These are phyloP conservation scores for Thielaviopsis ethacetica DNA, from an alignment of 2,329 filamentous ascomycete species.

Conservation along the genomic window DNA sequence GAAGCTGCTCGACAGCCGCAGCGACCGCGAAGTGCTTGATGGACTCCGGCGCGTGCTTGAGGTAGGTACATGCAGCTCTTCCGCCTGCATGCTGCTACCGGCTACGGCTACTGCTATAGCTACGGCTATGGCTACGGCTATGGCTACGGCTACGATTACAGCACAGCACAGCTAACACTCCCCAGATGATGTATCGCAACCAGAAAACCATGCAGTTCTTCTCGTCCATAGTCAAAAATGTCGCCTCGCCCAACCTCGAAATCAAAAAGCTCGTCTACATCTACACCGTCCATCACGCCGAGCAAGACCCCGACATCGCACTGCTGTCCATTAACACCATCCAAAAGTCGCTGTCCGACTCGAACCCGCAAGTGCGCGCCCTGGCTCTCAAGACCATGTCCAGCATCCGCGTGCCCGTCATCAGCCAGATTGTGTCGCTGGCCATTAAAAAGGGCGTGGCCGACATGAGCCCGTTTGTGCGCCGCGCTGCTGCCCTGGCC, in stretches of 20 bases:
- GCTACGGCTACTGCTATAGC: too few relatives aligned
- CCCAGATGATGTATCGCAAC: constrained; percentile 83
- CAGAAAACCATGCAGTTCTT: constrained; percentile 86
- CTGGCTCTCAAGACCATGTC: constrained; percentile 95
- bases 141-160: too few relatives aligned
- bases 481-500: constrained; percentile 80
- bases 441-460: constrained; percentile 87
- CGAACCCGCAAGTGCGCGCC: constrained; percentile 77
- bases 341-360: constrained; percentile 88
- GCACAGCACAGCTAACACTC: neutral
- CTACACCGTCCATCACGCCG: constrained; percentile 91
- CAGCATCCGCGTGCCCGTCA: constrained; percentile 89
- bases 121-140: too few relatives aligned
- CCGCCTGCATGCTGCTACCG: neutral
- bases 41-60: constrained; percentile 77
- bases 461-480: constrained; percentile 89
- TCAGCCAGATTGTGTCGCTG: constrained; percentile 90
- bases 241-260: constrained; percentile 81
- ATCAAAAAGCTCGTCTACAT: constrained; percentile 99
- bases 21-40: constrained; percentile 84
- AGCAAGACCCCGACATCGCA: constrained; percentile 87
- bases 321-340: constrained; percentile 97
- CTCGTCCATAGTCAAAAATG: constrained; percentile 96
- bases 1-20: constrained; percentile 84
- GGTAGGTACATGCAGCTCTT: constrained; percentile 45